Evolutionary conservation across 768 basidiomycete species (phyloP), one percentile per base, ranked within the genome.

Genomic region (Lactarius vividus): DNA sequence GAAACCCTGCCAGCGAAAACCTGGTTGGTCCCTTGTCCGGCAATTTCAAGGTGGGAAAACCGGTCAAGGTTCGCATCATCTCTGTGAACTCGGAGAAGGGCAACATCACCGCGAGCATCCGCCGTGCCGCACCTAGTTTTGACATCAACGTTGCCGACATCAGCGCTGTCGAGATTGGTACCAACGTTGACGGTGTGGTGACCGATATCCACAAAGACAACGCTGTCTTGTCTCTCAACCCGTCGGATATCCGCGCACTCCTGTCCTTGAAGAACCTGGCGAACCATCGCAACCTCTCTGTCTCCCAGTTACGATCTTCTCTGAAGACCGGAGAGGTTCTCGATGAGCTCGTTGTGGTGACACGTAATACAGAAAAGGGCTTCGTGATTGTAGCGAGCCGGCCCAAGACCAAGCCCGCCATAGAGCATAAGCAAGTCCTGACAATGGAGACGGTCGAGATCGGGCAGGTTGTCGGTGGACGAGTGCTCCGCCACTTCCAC

Each of bases 181-280:
- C 89, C 71, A 82, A 79, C 52, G 87, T 90, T 4, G 81, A 84
- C 66, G 95, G 91, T 57, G 79, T 78, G 6, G 79, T 98, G n/a
- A 73, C 83, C 18, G 91, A 92, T 67, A 81, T 99, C 28, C 96
- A 96, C 78, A 88, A 90, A 71, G 87, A 93, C 64, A 93, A 98
- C 71, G 82, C 85, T 33, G 80, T 95, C 28, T 78, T 98, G 57
- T 83, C 84, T 15, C 83, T 98, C 29, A 79, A 86, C 62, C 88
- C 89, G 1, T 85, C 84, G 4, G 80, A 84, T 70, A 81, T 89
- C 49, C 87, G 86, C 44, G 94, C 92, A 0, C 82, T 98, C 29
- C 77, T 98, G n/a, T 94, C 96, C 0, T 78, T 97, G 68, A 89
- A 89, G 73, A 91, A 91, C 69, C 80, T 98, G 64, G 94, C 96